Percentiles rank a stretch among this genome's conserved stretches.
Conservation (phyloP, 1,139 yeast species). For the Chernovozyma aurita region DNA sequence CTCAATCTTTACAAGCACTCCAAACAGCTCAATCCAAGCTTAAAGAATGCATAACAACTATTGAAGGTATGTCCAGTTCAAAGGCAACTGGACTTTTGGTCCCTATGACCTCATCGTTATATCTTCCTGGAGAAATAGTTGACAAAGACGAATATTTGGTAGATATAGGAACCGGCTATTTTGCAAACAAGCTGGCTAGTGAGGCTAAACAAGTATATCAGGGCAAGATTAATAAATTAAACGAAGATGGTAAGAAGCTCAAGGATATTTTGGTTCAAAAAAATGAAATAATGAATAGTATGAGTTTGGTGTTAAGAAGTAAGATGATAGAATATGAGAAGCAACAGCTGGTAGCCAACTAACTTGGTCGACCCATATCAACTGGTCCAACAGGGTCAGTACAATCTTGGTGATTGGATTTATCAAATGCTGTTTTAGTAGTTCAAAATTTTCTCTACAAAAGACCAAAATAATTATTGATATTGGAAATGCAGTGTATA, state of each 20-base stretch:
- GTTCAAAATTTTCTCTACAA: too few species aligned
- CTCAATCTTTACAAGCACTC: slow-evolving; percentile 79
- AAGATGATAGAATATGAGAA: slow-evolving; percentile 43
- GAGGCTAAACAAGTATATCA: slow-evolving; percentile 75
- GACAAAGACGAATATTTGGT: slow-evolving; percentile 72
- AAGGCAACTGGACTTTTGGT: slow-evolving; percentile 58
- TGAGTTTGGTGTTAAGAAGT: slow-evolving; percentile 47
- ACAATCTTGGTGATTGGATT: too few species aligned
- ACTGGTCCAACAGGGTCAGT: too few species aligned
- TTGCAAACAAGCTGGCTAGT: slow-evolving; percentile 68
- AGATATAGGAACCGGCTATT: slow-evolving; percentile 96
- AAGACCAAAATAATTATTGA: too few species aligned
- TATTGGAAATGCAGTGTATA: too few species aligned
- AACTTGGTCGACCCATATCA: too few species aligned
- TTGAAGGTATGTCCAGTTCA: slow-evolving; percentile 50
- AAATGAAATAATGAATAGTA: slow-evolving; percentile 46
- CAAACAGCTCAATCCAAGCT: slow-evolving; percentile 81
- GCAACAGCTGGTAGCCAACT: slow-evolving; percentile 11
- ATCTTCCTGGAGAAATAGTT: slow-evolving; percentile 76
- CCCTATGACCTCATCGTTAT: slow-evolving; percentile 84
- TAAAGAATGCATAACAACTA: slow-evolving; percentile 72
- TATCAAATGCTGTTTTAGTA: too few species aligned
- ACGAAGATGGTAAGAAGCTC: slow-evolving; percentile 68
- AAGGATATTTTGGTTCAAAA: slow-evolving; percentile 71
- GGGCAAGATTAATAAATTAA: slow-evolving; percentile 67